phyloP scores from a whole-genome alignment of 2,329 filamentous ascomycete species.

The Didymella pomorum region DNA sequence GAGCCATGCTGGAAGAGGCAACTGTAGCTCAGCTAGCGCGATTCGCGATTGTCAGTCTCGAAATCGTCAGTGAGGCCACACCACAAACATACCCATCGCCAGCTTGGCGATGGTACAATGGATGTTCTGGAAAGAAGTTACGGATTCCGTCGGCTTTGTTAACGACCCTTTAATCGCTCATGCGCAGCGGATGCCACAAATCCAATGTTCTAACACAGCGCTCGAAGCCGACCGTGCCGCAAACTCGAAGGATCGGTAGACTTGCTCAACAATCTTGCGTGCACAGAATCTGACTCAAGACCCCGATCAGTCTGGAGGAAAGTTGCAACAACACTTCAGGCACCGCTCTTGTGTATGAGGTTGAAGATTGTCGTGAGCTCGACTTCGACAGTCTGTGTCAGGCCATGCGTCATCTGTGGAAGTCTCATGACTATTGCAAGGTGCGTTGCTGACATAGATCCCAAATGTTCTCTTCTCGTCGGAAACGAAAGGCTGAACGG shows the following conservation, averaged over 20 bases:
- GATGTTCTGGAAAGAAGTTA: slow-evolving; percentile 3
- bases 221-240: background rate
- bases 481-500: background rate
- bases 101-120: slow-evolving; percentile 12
- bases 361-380: background rate
- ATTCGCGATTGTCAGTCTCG: slow-evolving; percentile 14
- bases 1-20: slow-evolving; percentile 10
- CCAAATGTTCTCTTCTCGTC: background rate
- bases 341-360: background rate
- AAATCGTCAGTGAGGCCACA: slow-evolving; percentile 10
- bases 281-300: background rate
- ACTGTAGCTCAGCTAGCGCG: slow-evolving; percentile 10
- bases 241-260: background rate
- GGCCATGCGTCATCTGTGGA: background rate
- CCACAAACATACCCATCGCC: slow-evolving; percentile 10
- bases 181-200: background rate
- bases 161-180: background rate
- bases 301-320: background rate
- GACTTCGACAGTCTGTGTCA: background rate
- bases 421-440: background rate
- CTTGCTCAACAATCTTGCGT: background rate
- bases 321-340: background rate
- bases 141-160: slow-evolving; percentile 12
- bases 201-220: background rate
- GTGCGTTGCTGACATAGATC: background rate